These are phyloP conservation scores for Botrytis sinoallii DNA, from an alignment of 2,329 filamentous ascomycete species.

Conservation along the genomic window DNA sequence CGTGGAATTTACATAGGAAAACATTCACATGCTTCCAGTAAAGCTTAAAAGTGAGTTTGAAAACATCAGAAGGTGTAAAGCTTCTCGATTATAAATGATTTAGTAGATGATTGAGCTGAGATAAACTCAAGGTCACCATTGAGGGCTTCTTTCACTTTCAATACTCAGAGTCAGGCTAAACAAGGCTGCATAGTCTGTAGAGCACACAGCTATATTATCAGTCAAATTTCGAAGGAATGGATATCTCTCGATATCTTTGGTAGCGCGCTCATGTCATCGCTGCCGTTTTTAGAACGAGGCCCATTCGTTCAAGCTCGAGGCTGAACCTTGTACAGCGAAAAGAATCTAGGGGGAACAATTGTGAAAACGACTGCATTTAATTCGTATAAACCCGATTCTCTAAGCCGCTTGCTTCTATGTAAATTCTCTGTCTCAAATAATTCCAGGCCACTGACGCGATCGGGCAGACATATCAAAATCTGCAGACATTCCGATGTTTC, in stretches of 20 bases:
- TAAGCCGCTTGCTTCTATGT: fast-evolving
- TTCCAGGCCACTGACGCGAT: no score
- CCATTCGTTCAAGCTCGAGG: background rate
- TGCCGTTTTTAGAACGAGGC: background rate
- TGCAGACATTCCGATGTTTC: background rate
- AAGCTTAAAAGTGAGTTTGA: background rate
- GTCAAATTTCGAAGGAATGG: fast-evolving
- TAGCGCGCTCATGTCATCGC: background rate
- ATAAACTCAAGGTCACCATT: background rate
- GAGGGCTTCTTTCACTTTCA: background rate
- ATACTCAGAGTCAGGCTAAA: background rate
- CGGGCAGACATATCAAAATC: background rate
- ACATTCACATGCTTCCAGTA: background rate
- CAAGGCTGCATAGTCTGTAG: background rate
- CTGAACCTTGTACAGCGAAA: background rate
- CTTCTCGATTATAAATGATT: background rate
- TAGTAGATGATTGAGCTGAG: background rate
- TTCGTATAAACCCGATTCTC: background rate
- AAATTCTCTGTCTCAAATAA: background rate
- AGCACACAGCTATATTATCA: background rate
- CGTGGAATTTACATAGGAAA: background rate
- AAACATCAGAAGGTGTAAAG: background rate
- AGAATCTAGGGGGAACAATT: no score
- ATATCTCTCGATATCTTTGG: no score
- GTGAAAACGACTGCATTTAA: background rate